These are phyloP conservation scores for Lipomyces sp. DNA, from an alignment of 805 yeast genomes.

Conservation along the genomic window DNA sequence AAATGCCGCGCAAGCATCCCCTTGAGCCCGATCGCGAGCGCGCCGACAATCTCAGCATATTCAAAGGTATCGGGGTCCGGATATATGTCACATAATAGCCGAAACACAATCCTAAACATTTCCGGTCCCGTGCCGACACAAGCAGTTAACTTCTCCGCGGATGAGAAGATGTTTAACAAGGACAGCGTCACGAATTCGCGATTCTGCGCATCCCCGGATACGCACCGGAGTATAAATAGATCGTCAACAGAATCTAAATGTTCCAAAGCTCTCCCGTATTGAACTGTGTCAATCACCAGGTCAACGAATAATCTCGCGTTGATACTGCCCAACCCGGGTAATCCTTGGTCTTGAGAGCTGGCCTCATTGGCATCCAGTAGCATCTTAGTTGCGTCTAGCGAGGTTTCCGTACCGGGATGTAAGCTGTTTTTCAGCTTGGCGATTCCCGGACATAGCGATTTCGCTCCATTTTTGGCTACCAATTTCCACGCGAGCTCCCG, in stretches of 20 bases:
- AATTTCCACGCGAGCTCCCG: conserved; percentile 29
- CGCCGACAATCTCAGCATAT: conserved; percentile 13
- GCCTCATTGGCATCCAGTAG: background rate
- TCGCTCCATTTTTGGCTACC: conserved; percentile 2
- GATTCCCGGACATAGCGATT: conserved; percentile 11
- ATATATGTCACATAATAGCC: conserved; percentile 10
- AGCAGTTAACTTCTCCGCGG: conserved; percentile 4
- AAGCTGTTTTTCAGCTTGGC: background rate
- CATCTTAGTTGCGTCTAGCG: background rate
- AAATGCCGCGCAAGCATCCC: background rate
- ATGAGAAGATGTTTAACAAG: conserved; percentile 14
- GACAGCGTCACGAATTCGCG: conserved; percentile 17
- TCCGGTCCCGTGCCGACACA: conserved; percentile 10
- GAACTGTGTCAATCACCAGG: background rate
- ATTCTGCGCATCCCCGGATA: conserved; percentile 12
- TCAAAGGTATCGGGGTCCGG: conserved; percentile 14
- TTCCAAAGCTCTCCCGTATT: conserved; percentile 14
- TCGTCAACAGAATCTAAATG: conserved; percentile 20
- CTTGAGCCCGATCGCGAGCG: conserved; percentile 18
- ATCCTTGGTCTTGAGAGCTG: conserved; percentile 2
- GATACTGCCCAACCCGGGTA: background rate
- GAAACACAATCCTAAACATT: conserved; percentile 10
- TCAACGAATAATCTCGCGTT: background rate
- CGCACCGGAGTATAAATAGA: conserved; percentile 18
- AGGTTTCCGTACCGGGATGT: background rate